A percentile compares a stretch with the other conserved stretches of the same genome.
These are phyloP conservation scores for Taiozyma sp. DNA, from an alignment of 1,139 yeast genomes.

Conservation along the genomic window DNA sequence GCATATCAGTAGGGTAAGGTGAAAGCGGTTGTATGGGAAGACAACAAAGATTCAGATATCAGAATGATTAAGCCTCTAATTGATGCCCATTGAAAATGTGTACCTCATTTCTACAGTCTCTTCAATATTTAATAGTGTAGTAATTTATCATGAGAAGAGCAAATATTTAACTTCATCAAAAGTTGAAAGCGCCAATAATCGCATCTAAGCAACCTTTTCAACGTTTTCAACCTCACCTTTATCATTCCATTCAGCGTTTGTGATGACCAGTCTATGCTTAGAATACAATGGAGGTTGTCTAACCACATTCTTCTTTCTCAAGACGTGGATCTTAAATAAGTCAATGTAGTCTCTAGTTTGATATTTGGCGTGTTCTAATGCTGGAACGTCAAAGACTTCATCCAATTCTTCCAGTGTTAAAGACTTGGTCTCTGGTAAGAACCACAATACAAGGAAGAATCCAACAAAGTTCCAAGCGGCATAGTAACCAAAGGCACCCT, in stretches of 20 bases:
- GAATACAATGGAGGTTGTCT: conserved; percentile 52
- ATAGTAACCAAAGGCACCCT: conserved; percentile 87
- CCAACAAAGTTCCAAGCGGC: conserved; percentile 86
- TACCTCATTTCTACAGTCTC: no score
- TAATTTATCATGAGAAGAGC: no score
- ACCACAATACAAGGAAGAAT: conserved; percentile 61
- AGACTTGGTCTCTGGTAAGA: conserved; percentile 67
- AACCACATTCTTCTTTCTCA: conserved; percentile 41
- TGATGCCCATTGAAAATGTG: no score
- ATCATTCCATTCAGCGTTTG: conserved; percentile 57
- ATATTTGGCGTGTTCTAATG: conserved; percentile 49
- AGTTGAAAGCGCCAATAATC: background rate
- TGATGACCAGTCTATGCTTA: conserved; percentile 55
- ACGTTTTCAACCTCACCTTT: conserved; percentile 47
- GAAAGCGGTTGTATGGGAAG: no score
- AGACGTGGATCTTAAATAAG: conserved; percentile 34
- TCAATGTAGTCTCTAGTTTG: conserved; percentile 44
- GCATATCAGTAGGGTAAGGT: background rate
- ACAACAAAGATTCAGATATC: no score
- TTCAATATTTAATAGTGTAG: no score
- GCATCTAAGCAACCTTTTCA: conserved; percentile 18
- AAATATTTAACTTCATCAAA: background rate
- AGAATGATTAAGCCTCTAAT: no score
- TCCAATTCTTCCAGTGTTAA: conserved; percentile 70
- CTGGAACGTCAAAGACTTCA: conserved; percentile 60